These are phyloP conservation scores for Wickerhamiella pararugosa DNA, from an alignment of 1,139 yeast genomes.

Conservation along the genomic window DNA sequence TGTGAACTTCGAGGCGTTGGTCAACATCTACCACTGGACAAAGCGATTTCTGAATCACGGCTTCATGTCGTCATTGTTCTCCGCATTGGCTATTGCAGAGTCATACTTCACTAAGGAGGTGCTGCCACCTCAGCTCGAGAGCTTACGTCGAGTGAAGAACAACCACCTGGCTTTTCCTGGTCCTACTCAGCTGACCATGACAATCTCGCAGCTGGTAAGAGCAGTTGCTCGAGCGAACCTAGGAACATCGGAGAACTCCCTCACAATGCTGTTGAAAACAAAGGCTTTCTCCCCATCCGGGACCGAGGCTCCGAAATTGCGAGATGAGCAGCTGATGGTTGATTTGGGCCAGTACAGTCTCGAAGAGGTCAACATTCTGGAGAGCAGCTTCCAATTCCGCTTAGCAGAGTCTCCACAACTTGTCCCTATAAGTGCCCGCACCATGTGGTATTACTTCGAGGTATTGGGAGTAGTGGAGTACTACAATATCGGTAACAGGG, in stretches of 20 bases:
- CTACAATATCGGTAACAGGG: conserved; percentile 11
- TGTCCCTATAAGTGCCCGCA: conserved; percentile 7
- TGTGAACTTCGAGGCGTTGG: conserved; percentile 18
- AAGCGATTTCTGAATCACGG: conserved; percentile 7
- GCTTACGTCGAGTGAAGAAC: neutral
- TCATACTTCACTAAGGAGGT: neutral
- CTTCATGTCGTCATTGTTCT: conserved; percentile 7
- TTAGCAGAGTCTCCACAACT: conserved; percentile 7
- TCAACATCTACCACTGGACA: conserved; percentile 4
- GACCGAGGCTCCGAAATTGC: neutral
- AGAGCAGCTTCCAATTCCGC: conserved; percentile 9
- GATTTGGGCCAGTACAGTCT: conserved; percentile 7
- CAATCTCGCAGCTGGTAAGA: conserved; percentile 5
- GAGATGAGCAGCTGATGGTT: conserved; percentile 1
- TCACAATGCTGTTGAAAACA: neutral
- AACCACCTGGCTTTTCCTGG: conserved; percentile 8
- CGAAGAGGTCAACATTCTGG: conserved; percentile 9
- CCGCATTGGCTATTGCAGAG: conserved; percentile 2
- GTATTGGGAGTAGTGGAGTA: conserved; percentile 11
- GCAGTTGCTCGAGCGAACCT: neutral
- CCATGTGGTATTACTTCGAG: conserved; percentile 10
- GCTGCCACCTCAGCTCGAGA: neutral
- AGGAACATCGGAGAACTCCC: neutral
- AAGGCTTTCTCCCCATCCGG: neutral
- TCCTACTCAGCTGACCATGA: conserved; percentile 7